phyloP scores from a whole-genome alignment of 1,139 yeast species.

The Candida sanyaensis region DNA sequence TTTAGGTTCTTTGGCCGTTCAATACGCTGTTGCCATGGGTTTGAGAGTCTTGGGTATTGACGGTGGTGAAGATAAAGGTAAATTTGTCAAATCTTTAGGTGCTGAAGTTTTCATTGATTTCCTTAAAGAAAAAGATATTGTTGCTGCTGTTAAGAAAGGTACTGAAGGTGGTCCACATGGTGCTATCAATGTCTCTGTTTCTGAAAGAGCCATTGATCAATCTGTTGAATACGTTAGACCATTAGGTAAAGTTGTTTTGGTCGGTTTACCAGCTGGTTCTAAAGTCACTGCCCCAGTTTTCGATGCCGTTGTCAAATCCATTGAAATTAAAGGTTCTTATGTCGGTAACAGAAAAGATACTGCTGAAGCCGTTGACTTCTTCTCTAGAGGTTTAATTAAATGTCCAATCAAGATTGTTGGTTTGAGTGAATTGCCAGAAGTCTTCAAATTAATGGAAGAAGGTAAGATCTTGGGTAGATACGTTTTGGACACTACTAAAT shows the following conservation, averaged over 20 bases:
- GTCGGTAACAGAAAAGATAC: conserved; percentile 84
- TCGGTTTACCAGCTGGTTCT: conserved; percentile 76
- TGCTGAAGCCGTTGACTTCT: conserved; percentile 75
- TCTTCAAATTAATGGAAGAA: conserved; percentile 68
- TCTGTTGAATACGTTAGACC: conserved; percentile 67
- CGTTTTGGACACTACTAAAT: conserved; percentile 70
- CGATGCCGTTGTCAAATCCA: conserved; percentile 63
- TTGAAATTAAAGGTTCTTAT: conserved; percentile 68
- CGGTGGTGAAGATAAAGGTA: conserved; percentile 70
- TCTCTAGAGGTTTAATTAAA: conserved; percentile 65
- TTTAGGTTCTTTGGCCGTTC: conserved; percentile 72
- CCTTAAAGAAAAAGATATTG: conserved; percentile 56
- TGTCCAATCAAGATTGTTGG: conserved; percentile 75
- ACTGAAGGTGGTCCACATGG: conserved; percentile 83
- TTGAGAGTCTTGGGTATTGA: conserved; percentile 73
- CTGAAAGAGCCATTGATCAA: conserved; percentile 65
- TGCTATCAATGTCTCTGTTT: conserved; percentile 71
- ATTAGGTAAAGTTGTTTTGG: conserved; percentile 70
- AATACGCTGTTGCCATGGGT: conserved; percentile 78
- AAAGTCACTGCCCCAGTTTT: conserved; percentile 65
- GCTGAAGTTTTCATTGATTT: conserved; percentile 72
- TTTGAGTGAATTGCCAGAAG: conserved; percentile 60
- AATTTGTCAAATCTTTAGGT: conserved; percentile 57
- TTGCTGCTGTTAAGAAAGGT: conserved; percentile 53
- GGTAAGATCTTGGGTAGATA: conserved; percentile 76